Evolutionary conservation across 805 yeast species (phyloP).

Genomic region (Yamadazyma sp.): DNA sequence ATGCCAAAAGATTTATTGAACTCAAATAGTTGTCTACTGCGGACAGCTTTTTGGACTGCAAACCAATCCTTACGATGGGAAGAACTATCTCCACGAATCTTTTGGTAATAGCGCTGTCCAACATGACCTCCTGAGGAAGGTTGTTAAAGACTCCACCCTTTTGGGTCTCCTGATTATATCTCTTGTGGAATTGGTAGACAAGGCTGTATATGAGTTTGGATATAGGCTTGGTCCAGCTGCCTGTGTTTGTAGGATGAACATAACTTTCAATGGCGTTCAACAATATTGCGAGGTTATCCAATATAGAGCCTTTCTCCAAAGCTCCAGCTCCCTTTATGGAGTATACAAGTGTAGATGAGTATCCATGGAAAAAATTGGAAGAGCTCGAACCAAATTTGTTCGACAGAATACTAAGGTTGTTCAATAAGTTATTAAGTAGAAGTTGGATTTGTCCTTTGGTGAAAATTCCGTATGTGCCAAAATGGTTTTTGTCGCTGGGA

Average conservation of each 20-base stretch:
- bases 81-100: slow-evolving; percentile 53
- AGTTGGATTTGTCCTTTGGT: slow-evolving; percentile 59
- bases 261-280: slow-evolving; percentile 75
- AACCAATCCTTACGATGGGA: slow-evolving; percentile 61
- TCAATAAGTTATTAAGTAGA: slow-evolving; percentile 54
- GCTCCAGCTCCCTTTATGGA: slow-evolving; percentile 56
- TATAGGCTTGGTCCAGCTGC: slow-evolving; percentile 78
- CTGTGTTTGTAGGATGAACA: slow-evolving; percentile 90
- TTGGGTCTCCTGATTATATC: slow-evolving; percentile 51
- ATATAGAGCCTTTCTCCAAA: slow-evolving; percentile 42
- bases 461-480: slow-evolving; percentile 63
- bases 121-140: slow-evolving; percentile 32
- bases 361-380: slow-evolving; percentile 43
- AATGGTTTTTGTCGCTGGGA: slow-evolving; percentile 8
- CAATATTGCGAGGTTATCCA: slow-evolving; percentile 53
- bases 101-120: slow-evolving; percentile 31
- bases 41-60: slow-evolving; percentile 69
- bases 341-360: slow-evolving; percentile 50
- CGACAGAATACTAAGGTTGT: slow-evolving; percentile 46
- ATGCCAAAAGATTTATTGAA: slow-evolving; percentile 62
- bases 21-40: slow-evolving; percentile 58
- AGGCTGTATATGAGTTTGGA: slow-evolving; percentile 64
- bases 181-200: slow-evolving; percentile 57
- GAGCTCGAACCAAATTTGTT: slow-evolving; percentile 47
- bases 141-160: slow-evolving; percentile 24